Percentiles rank a stretch among this genome's conserved stretches.
Conservation (phyloP, 129 eudicot species). For the Tanacetum coccineum region DNA sequence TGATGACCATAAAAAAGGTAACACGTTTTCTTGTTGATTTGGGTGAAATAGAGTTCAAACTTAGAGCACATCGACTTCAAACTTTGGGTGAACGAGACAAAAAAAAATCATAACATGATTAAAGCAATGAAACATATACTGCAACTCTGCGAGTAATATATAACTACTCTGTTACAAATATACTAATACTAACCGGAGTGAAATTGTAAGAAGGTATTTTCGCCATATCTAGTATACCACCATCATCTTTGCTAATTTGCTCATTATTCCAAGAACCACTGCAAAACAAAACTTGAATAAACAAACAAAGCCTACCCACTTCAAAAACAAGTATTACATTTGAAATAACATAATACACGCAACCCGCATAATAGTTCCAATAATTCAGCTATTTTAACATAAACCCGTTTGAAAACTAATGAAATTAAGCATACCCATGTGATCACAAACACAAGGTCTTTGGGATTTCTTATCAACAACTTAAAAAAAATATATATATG, state of each 20-base stretch:
- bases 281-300: neutral
- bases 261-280: slow-evolving; percentile 26
- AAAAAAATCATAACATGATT: no score
- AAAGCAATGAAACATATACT: neutral
- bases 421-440: no score
- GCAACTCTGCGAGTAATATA: neutral
- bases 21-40: no score
- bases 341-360: neutral
- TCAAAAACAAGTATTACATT: neutral
- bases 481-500: no score
- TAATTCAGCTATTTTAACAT: neutral
- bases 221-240: slow-evolving; percentile 23
- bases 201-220: slow-evolving; percentile 22
- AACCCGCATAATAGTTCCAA: slow-evolving; percentile 1
- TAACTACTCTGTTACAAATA: neutral
- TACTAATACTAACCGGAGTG: slow-evolving; percentile 15
- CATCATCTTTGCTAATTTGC: slow-evolving; percentile 17
- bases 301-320: neutral
- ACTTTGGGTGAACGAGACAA: neutral
- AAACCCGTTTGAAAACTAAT: neutral
- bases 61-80: neutral
- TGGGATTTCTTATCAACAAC: no score
- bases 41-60: no score
- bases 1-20: no score
- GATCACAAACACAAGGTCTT: no score